Evolutionary conservation across 371 early-diverging fungal species (phyloP), one percentile per base, ranked within the genome.

Genomic region (Umbelopsis sp.): DNA sequence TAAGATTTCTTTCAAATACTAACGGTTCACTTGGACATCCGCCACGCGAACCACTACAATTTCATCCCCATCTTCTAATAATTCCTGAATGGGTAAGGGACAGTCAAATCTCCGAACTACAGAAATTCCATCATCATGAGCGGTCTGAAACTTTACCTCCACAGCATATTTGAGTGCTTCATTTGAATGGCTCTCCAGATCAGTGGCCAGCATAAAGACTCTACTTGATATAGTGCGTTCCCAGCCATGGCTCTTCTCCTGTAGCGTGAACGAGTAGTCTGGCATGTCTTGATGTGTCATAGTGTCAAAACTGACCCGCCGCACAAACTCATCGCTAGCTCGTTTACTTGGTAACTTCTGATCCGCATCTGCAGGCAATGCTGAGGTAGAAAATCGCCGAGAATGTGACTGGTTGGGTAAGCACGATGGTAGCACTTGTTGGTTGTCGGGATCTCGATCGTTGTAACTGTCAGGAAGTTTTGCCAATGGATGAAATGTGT

Each of bases 291-390:
- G 41, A 44, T 67, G 48, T 8, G 52, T 63, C 44, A 69, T 46
- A 10, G 63, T 66, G 29, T 72, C 67, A 24, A 72, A 72, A 44
- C 69, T 69, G 25, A 72, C 73, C 22, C 73, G 66, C 29, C 57
- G 57, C n/a, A 57, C 57, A 35, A 57, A 57, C 5, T 57, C 57
- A 29, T 29, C 57, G 29, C 57, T 57, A 0, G 57, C 11, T 35
- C 57, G 37, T 45, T 45, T n/a, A 53, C 66, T 4, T 14, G 18
- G n/a, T 18, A 53, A 20, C 45, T 46, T 46, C 32, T 69, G 4
- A 63, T 63, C 35, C 63, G 51, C 14, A 51, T 51, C 46, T 50
- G 69, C 2, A 62, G 69, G 45, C 52, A 66, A 25, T 44, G 69
- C 29, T 65, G 73, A 20, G 18, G 57, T 57, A 16, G 57, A 57